phyloP scores from a whole-genome alignment of 306 rosid genomes.

The Ochetophila trinervis region DNA sequence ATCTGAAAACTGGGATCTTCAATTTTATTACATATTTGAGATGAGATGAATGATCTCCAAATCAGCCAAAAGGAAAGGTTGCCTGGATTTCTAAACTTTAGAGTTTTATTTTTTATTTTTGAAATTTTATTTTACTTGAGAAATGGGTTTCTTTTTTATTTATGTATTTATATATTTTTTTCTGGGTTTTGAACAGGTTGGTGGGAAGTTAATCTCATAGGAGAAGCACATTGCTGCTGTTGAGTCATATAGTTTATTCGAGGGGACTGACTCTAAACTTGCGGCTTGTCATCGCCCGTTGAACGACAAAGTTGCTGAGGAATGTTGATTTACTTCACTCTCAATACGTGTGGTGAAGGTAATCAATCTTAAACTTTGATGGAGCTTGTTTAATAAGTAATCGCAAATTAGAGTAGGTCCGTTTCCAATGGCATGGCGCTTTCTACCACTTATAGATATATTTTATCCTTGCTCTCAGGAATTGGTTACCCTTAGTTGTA shows the following conservation, averaged over 20 bases:
- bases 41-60: no score
- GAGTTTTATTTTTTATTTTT: no score
- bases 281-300: constrained; percentile 63
- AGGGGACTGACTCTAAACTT: constrained; percentile 85
- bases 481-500: constrained; percentile 72
- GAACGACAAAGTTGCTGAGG: constrained; percentile 52
- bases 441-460: background rate
- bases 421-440: background rate
- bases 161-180: no score
- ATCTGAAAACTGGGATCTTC: no score
- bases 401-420: background rate
- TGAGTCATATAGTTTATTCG: constrained; percentile 44
- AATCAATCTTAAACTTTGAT: background rate
- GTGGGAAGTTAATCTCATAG: constrained; percentile 63
- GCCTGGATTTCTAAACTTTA: no score
- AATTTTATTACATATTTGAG: no score
- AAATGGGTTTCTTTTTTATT: no score
- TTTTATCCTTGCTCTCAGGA: constrained; percentile 42
- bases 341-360: constrained; percentile 80
- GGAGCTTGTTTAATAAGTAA: background rate
- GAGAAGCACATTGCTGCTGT: constrained; percentile 57
- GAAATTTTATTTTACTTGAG: no score
- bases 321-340: constrained; percentile 88
- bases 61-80: no score
- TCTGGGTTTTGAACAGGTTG: constrained; percentile 46